Conservation (phyloP, 2,329 filamentous ascomycete genomes). For the Chaetomium sp. region DNA sequence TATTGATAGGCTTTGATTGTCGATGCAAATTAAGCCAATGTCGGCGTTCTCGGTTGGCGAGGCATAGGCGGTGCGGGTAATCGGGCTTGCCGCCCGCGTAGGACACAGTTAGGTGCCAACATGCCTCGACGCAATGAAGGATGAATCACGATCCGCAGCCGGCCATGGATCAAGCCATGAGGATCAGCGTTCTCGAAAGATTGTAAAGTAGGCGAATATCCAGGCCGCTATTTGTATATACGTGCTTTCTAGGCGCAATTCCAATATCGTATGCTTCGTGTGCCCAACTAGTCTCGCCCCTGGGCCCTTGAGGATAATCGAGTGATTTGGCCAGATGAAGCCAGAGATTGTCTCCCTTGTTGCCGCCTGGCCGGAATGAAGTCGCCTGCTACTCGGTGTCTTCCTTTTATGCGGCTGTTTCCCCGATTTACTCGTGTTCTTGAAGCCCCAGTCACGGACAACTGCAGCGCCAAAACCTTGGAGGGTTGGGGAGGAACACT, state of each 20-base stretch:
- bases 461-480: not conserved
- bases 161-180: not conserved
- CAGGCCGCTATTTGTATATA: constrained; percentile 3
- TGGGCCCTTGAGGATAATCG: not conserved
- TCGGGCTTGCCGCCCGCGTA: constrained; percentile 1
- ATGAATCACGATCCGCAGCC: not conserved
- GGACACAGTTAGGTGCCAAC: constrained; percentile 1
- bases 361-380: not conserved
- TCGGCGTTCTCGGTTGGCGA: constrained; percentile 18
- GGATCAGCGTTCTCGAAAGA: not conserved
- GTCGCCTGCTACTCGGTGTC: not conserved
- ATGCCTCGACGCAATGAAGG: constrained; percentile 9
- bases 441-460: not conserved
- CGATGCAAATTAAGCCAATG: constrained; percentile 29
- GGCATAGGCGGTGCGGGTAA: constrained; percentile 14
- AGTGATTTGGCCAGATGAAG: constrained; percentile 1
- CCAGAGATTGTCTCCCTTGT: not conserved
- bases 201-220: constrained; percentile 1
- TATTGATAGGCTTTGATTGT: constrained; percentile 31
- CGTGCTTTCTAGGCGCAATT: constrained; percentile 6
- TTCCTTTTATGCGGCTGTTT: not conserved
- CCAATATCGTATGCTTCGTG: not conserved
- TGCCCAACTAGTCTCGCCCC: not conserved
- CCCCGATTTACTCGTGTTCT: not conserved
- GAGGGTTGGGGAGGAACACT: not conserved